A percentile compares a stretch with the other conserved stretches of the same genome.
phyloP scores from a whole-genome alignment of 345 rosid species.

The Populus ilicifolia region DNA sequence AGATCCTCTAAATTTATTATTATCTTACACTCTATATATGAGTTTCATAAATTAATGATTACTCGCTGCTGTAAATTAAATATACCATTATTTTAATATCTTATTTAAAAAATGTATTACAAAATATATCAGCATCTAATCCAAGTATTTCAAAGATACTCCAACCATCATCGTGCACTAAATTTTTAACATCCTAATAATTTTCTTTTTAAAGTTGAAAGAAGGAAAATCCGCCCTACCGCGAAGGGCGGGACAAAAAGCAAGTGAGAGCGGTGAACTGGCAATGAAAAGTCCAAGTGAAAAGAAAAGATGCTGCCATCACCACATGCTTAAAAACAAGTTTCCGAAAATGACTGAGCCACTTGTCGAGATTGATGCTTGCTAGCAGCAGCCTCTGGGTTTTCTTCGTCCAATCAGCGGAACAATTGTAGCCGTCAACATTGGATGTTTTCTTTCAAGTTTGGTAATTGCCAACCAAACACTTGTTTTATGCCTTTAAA shows the following conservation, averaged over 20 bases:
- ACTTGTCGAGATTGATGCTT: background rate
- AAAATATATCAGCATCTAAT: too few species aligned
- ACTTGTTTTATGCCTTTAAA: too few species aligned
- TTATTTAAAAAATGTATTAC: too few species aligned
- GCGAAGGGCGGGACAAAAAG: too few species aligned
- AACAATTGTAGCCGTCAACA: background rate
- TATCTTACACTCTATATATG: rapidly evolving
- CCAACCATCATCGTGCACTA: too few species aligned
- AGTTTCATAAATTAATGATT: too few species aligned
- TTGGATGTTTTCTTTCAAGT: background rate
- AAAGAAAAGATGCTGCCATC: background rate
- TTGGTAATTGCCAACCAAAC: background rate
- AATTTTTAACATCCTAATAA: too few species aligned
- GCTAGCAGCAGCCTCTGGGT: too few species aligned
- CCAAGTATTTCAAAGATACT: too few species aligned
- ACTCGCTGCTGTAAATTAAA: rapidly evolving
- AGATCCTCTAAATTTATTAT: rapidly evolving
- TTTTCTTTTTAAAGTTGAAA: too few species aligned
- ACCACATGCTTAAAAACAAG: background rate
- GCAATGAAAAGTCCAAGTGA: background rate
- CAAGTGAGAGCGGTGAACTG: background rate
- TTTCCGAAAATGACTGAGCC: background rate
- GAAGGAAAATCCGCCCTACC: too few species aligned
- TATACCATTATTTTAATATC: too few species aligned
- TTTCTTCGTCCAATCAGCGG: background rate